Conservation (phyloP, 805 yeast genomes). For the Kuraishia floccosa region DNA sequence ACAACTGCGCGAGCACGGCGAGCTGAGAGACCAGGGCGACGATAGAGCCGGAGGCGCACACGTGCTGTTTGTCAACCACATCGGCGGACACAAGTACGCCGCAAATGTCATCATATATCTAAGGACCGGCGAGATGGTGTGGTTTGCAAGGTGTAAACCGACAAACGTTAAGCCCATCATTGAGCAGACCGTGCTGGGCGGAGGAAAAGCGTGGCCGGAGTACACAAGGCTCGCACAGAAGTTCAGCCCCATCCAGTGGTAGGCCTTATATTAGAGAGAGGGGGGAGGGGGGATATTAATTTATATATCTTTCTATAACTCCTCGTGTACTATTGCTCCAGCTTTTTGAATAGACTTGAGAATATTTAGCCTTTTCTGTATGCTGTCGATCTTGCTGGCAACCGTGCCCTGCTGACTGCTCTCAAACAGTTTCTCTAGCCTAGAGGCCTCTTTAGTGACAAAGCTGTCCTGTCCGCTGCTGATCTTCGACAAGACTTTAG, state of each 20-base stretch:
- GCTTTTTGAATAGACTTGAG: conserved; percentile 22
- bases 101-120: conserved; percentile 79
- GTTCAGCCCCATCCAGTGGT: conserved; percentile 44
- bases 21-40: conserved; percentile 71
- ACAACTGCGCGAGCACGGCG: conserved; percentile 57
- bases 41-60: conserved; percentile 62
- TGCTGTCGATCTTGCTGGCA: conserved; percentile 34
- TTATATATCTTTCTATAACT: conserved; percentile 8
- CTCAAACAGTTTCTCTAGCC: conserved; percentile 31
- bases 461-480: conserved; percentile 30
- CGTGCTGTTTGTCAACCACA: conserved; percentile 69
- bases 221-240: conserved; percentile 50
- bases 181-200: conserved; percentile 61
- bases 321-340: too few species aligned
- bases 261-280: conserved; percentile 2
- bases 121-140: conserved; percentile 63
- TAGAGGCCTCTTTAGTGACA: conserved; percentile 29
- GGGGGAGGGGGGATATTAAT: background rate
- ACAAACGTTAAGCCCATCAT: conserved; percentile 61
- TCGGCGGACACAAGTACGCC: conserved; percentile 93
- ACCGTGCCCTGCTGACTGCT: conserved; percentile 23
- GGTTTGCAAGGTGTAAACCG: conserved; percentile 86
- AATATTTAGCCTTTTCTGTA: conserved; percentile 40
- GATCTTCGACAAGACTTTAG: conserved; percentile 30
- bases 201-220: conserved; percentile 62